Evolutionary conservation across 2,329 filamentous ascomycete genomes (phyloP), one percentile per base, ranked within the genome.

Genomic region (Neopestalotiopsis rosae): DNA sequence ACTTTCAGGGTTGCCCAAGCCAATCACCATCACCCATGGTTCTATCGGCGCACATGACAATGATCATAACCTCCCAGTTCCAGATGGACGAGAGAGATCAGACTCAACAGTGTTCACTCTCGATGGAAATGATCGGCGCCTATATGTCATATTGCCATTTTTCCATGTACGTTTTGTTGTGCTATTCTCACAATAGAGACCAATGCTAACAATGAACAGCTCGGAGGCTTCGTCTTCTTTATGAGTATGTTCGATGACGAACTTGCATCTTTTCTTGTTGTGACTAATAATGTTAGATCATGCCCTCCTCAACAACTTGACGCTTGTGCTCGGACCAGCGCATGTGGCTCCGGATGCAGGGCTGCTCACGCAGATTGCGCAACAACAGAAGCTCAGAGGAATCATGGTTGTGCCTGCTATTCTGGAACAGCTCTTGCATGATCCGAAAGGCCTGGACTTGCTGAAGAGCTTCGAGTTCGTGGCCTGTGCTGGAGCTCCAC

Each of bases 391-490:
- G 34, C 57, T 75, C 12, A 66, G 69, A 34, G 65, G 66, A 0
- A 70, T 74, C 14, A 64, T 74, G 32, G 24, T 71, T 9, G 61
- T 64, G 1, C 73, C 73, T 2, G 61, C 71, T 9, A 58, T 74
- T 12, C 52, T 72, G 17, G 72, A 73, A 24, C 68, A 71, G 56
- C 32, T 75, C 4, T 30, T 73, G 0, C 71, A 69, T 7, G 71
- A 74, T n/a, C 68, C 73, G 1, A 61, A 69, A n/a, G 70, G 70
- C 2, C 68, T 70, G 3, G 70, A 73, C 17, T 45, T 70, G 40
- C 68, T 75, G 57, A 71, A 66, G 38, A 14, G 30, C 14, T 20
- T 74, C 1, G 72, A 75, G 2, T 73, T 73, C 42, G 61, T 74
- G 5, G 52, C 56, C 10, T 71, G 52, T 56, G 70, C 68, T n/a